Evolutionary conservation across 352 stramenopile species (phyloP).

Genomic region (Pythium chondricola): DNA sequence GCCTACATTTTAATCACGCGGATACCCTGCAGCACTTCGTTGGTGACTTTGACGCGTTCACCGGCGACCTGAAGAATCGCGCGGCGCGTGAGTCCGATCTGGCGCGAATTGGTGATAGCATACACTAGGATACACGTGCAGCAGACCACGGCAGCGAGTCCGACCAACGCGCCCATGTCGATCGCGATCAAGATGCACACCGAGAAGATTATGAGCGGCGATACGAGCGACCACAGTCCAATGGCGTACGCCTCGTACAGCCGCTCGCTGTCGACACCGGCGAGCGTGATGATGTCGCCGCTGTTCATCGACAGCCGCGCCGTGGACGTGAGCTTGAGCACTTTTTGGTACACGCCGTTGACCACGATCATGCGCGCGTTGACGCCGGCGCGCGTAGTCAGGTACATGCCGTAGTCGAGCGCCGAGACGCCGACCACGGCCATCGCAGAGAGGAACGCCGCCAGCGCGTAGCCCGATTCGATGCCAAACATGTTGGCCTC

Average conservation of each 20-base stretch:
- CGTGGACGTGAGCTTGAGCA: slow-evolving; percentile 34
- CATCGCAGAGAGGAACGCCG: neutral
- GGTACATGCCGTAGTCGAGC: slow-evolving; percentile 39
- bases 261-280: slow-evolving; percentile 38
- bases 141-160: slow-evolving; percentile 20
- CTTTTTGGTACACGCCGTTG: slow-evolving; percentile 45
- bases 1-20: slow-evolving; percentile 88
- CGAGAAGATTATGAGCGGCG: slow-evolving; percentile 9
- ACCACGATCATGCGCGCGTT: slow-evolving; percentile 37
- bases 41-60: slow-evolving; percentile 90
- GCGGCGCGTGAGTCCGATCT: slow-evolving; percentile 28
- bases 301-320: slow-evolving; percentile 33
- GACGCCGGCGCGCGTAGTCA: slow-evolving; percentile 32
- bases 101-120: slow-evolving; percentile 22
- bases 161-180: slow-evolving; percentile 9
- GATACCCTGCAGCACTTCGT: slow-evolving; percentile 90
- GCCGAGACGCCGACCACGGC: slow-evolving; percentile 19
- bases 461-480: slow-evolving; percentile 10
- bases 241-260: slow-evolving; percentile 35
- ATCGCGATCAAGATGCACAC: slow-evolving; percentile 19
- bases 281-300: slow-evolving; percentile 45
- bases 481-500: slow-evolving; percentile 11
- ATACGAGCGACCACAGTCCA: slow-evolving; percentile 24
- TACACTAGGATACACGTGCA: slow-evolving; percentile 22
- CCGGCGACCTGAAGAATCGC: slow-evolving; percentile 34